Base-by-base conservation (phyloP, 257 asterid species). In the Nicotiana otophora region DNA sequence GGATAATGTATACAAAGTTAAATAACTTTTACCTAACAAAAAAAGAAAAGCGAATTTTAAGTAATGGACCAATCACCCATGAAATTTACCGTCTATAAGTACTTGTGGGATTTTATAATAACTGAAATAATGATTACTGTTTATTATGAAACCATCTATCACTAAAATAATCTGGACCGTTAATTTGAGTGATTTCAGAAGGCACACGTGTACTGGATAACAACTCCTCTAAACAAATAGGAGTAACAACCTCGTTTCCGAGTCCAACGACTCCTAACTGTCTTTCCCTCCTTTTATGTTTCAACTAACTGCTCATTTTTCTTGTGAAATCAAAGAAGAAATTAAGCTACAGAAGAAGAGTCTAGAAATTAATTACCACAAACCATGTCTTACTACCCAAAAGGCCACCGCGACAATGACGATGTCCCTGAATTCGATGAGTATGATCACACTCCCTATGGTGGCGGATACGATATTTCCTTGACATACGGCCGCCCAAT, bases 361-460 rank as follows among this genome's bases (percentile, higher is more conserved):
- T 23, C 53, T 46, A 1, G 36, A 72, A 72, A 48, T 72, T 4
- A 12, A 46, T 7, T 15, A 74, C 42, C 80, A 26, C 0, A 75
- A 81, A 81, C 19, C 53, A 81, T 81, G 83, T 81, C 83, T 65
- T 81, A 81, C 67, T 81, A 51, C 67, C 78, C 83, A 14, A 81
- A 53, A 81, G 83, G 83, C 87, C 89, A 75, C 53, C 87, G 76
- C 78, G 48, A 83, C 80, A 90, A 48, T 82, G 92, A 91, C 64
- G 93, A 90, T 30, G 92, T 89, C 66, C 96, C 91, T 69, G 97
- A 93, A 85, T 96, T 93, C 87, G 93, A 93, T 54, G 98, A 94
- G 86, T 94, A 83, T 85, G 99, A 96, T 69, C 72, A 95, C 57
- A 92, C 97, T 80, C 99, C 98, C 1, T 96, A 94, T 87, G 93